Conservation (phyloP, 805 yeast genomes). For the Dipodascopsis tothii region DNA sequence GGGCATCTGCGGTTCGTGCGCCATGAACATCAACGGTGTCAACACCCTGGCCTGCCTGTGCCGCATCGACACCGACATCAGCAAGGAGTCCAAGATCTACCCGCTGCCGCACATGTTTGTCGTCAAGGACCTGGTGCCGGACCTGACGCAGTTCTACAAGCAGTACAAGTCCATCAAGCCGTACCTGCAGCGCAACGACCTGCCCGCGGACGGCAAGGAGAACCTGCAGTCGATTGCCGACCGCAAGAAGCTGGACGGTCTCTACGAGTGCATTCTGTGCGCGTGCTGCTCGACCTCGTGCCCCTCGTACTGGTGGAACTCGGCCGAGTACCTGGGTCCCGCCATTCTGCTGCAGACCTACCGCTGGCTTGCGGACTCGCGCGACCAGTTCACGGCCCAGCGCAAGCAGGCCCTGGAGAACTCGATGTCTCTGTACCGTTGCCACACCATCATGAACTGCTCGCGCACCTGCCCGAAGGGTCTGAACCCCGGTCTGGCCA, state of each 20-base stretch:
- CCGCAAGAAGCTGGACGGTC: conserved; percentile 91
- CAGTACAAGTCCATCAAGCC: conserved; percentile 98
- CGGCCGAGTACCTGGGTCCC: conserved; percentile 96
- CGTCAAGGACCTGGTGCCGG: conserved; percentile 95
- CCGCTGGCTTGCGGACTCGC: conserved; percentile 96
- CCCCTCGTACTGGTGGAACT: conserved; percentile 99
- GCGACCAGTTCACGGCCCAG: conserved; percentile 78
- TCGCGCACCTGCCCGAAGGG: conserved; percentile 97
- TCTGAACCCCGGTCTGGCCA: conserved; percentile 93
- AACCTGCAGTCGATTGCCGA: conserved; percentile 84
- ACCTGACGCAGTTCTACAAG: conserved; percentile 93
- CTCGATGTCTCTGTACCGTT: conserved; percentile 95
- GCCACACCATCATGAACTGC: conserved; percentile 99
- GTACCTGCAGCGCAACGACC: conserved; percentile 72
- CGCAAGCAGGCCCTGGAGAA: conserved; percentile 90
- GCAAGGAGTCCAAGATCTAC: conserved; percentile 77
- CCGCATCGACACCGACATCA: conserved; percentile 73
- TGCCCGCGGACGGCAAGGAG: conserved; percentile 87
- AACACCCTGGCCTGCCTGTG: conserved; percentile 96
- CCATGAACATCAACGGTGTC: conserved; percentile 97
- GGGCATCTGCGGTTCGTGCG: conserved; percentile 99
- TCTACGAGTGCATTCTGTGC: conserved; percentile 95
- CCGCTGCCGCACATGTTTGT: conserved; percentile 98
- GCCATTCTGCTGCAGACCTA: conserved; percentile 98
- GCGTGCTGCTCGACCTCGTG: conserved; percentile 98